Evolutionary conservation across 176 grass and related monocot species (phyloP), one percentile per base, ranked within the genome.

Genomic region (Lolium perenne): DNA sequence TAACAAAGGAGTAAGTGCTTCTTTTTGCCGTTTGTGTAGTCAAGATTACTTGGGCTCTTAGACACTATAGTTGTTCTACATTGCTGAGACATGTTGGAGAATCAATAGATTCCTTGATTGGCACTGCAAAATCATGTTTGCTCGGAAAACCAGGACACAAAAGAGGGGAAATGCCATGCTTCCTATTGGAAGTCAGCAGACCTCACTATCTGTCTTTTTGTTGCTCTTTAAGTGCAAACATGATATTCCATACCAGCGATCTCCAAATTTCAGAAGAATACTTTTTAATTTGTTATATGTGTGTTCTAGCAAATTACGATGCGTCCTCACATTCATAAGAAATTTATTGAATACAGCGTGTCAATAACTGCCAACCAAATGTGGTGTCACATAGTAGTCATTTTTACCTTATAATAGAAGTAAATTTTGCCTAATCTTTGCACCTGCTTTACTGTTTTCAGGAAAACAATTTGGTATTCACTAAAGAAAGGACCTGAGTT

Each of bases 401-500:
- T 22, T 14, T 64, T 64, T 64, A 29, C 1, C 61, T 64, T 14
- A 26, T 14, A 26, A 64, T 16, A 13, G 12, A 8, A 6, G 12
- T 32, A 8, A 51, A 32, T 6, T 35, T 54, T 76, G 7, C 73
- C 83, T 83, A 55, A 71, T 65, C 79, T 48, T 38, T 53, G 50
- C 46, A 50, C 69, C 45, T 87, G 48, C 73, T 51, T 87, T 78
- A 5, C 47, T 90, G n/a, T 45, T 75, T 83, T 76, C 46, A 99
- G 97, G 71, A 96, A 91, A 74, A 83, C 85, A 71, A 91, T 85
- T 86, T 93, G 94, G 67, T 93, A 96, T 45, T 88, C 94, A 70
- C 63, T 99, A 72, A 92, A 89, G 87, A 99, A 99, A 83, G 97
- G 97, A 54, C 71, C 97, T 12, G 90, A 99, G 78, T 99, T 94